Base-by-base conservation (phyloP, 768 basidiomycete genomes). In the Boletus vermiculosoides region DNA sequence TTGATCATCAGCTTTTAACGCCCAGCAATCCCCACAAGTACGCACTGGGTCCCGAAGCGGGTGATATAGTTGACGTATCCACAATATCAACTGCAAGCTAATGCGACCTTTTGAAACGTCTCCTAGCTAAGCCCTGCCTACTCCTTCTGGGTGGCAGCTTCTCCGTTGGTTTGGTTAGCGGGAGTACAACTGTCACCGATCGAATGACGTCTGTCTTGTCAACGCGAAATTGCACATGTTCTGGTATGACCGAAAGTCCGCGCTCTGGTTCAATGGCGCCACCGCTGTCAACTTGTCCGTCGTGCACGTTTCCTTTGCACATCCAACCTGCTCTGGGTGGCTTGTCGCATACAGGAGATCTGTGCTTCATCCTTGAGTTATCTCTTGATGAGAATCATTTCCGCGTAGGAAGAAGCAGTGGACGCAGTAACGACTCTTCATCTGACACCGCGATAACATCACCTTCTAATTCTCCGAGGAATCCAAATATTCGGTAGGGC, bases 391-490 rank as follows among this genome's bases (percentile, higher is more conserved):
- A 45, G 5, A 18, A 20, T 30, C n/a, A 46, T 47, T 34, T 45
- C 46, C 56, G 39, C 33, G 23, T 36, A 54, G 50, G 55, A 64
- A 62, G 59, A 57, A 48, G 45, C 31, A 18, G 1, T 2, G 33
- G 34, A 40, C 36, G 28, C 13, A 37, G 18, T 33, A 30, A 34
- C 45, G 55, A 42, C 46, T 28, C 28, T 52, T 50, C 39, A 63
- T 54, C 45, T 33, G 50, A 57, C 52, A 45, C 45, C 50, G 50
- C 45, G 64, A 68, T 62, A 61, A 58, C 53, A n/a, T 13, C 13
- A 12, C 13, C 25, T 45, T 28, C 23, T 34, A 33, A 28, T 57
- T 68, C 47, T 65, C 65, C 66, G 65, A 66, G 65, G 65, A 20
- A 20, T 40, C 20, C 39, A 40, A n/a, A 49, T 33, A 34, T 36